A percentile compares a stretch with the other conserved stretches of the same genome.
These are phyloP conservation scores for Suillus spraguei DNA, from an alignment of 768 basidiomycete genomes.

Conservation along the genomic window DNA sequence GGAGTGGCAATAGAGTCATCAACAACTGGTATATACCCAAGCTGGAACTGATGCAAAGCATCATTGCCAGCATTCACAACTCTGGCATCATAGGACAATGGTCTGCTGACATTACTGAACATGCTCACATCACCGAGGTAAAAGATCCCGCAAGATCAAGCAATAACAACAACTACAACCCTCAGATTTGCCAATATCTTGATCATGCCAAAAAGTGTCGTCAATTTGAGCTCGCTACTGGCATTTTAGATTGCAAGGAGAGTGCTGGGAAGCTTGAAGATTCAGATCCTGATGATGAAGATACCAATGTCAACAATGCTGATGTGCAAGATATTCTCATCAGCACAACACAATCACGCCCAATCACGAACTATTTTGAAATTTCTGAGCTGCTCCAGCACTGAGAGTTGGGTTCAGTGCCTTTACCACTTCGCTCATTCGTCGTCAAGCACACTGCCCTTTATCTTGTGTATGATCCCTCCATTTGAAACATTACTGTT, in stretches of 20 bases:
- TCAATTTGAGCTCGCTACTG: neutral
- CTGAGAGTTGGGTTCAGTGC: neutral
- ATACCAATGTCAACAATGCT: no score
- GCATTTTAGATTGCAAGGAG: neutral
- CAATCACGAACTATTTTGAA: neutral
- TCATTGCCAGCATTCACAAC: neutral
- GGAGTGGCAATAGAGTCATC: neutral
- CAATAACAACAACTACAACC: neutral
- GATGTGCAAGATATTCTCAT: no score
- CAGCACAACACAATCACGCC: no score
- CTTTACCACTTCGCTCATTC: conserved; percentile 20
- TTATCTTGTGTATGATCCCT: conserved; percentile 28
- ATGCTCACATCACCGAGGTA: neutral
- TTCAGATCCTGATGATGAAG: conserved; percentile 8
- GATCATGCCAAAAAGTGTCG: neutral
- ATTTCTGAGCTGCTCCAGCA: neutral
- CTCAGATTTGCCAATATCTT: neutral
- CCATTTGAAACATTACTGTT: conserved; percentile 20
- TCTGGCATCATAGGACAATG: neutral
- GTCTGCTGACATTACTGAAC: neutral
- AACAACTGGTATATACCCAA: no score
- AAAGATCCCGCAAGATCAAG: neutral
- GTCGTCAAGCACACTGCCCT: conserved; percentile 19
- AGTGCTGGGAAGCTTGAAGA: no score
- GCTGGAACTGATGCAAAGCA: neutral